Evolutionary conservation across 139 green algal genomes (phyloP), one percentile per base, ranked within the genome.

Genomic region (Coelastrella sp.): DNA sequence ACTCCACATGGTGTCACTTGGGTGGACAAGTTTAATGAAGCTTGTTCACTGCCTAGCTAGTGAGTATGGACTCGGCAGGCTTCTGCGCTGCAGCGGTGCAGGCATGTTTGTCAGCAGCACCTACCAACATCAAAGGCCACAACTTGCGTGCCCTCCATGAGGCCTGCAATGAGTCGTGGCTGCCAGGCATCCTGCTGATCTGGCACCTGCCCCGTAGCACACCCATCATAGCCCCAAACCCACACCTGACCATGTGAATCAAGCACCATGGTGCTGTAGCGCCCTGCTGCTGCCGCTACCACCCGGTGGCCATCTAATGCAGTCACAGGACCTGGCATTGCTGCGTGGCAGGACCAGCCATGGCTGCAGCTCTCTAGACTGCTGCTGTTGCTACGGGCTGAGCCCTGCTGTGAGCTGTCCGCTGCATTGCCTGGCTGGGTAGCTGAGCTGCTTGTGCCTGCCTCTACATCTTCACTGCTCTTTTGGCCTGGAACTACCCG

Each of bases 221-320:
- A 94, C 60, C 90, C 93, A 74, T 96, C 92, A 59, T 92, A 82
- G 7, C 93, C 93, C 91, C 91, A 94, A 14, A 78, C 85, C 78
- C 90, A 94, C 8, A 93, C 80, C 73, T 35, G 76, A 20, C 94
- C 93, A 6, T 73, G 0, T 6, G 60, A 65, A 61, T 93, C 91
- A 56, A 93, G 19, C 17, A 89, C 92, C 81, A 94, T 76, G 24
- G 84, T 94, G 82, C 91, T 92, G 91, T 96, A 96, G 25, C 94
- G 91, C 0, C 93, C 94, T 10, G 94, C 90, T 15, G 90, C 82
- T 19, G 83, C 90, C 7, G 70, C 91, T 20, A 94, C 89, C 20
- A 94, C 90, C 14, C 6, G 61, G n/a, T 79, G 84, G 8, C 66
- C 82, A 7, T 20, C 68, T 27, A 87, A 84, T 20, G 72, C 35